phyloP scores from a whole-genome alignment of 2,329 filamentous ascomycete genomes.

The Alternaria sp. region DNA sequence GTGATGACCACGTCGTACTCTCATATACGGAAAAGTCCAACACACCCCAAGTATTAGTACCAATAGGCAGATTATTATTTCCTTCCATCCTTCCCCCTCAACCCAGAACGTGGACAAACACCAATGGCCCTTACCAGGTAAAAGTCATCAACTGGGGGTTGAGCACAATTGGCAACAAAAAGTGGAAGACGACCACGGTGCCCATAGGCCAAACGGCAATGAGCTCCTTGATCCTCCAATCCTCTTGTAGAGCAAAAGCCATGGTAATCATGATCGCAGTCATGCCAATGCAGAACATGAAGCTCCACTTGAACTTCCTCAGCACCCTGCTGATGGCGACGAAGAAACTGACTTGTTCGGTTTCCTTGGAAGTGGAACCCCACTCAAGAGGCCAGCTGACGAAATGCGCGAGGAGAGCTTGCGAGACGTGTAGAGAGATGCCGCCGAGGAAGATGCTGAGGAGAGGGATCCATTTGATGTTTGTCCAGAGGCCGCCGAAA shows the following conservation, averaged over 20 bases:
- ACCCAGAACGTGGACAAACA: neutral
- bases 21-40: neutral
- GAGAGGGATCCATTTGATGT: conserved; percentile 69
- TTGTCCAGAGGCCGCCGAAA: conserved; percentile 59
- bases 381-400: conserved; percentile 86
- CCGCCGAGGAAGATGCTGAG: conserved; percentile 84
- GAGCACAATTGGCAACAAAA: conserved; percentile 73
- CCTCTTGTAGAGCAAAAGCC: conserved; percentile 69
- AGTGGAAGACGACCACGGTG: conserved; percentile 71
- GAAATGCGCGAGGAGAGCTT: conserved; percentile 81
- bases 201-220: conserved; percentile 77
- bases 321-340: conserved; percentile 81
- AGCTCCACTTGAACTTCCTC: conserved; percentile 72
- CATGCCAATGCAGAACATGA: conserved; percentile 68
- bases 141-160: conserved; percentile 84
- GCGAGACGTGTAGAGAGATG: conserved; percentile 78
- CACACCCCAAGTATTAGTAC: neutral
- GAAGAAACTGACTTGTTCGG: conserved; percentile 82
- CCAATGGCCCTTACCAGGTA: conserved; percentile 63
- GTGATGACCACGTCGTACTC: neutral
- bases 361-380: conserved; percentile 85
- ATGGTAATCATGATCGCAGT: conserved; percentile 69
- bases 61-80: neutral
- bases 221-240: conserved; percentile 55
- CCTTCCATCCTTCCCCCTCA: neutral